phyloP scores from a whole-genome alignment of 2,329 filamentous ascomycete species.

The Aotearoamyces nothofagi region DNA sequence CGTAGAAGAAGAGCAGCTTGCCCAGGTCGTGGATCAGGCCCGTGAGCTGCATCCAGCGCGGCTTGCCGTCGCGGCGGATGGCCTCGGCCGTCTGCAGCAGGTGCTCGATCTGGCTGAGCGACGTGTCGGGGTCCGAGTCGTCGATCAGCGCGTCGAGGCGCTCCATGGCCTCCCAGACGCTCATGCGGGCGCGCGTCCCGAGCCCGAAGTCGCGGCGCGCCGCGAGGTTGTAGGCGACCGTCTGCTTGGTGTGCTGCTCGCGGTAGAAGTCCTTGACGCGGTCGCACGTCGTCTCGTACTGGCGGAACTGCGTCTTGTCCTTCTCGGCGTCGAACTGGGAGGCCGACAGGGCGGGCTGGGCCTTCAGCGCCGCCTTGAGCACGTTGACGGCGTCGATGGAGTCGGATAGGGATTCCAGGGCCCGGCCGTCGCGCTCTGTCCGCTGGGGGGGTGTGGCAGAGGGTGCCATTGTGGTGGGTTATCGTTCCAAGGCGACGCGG shows the following conservation, averaged over 20 bases:
- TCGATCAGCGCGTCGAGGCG: slow-evolving; percentile 81
- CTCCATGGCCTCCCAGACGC: slow-evolving; percentile 80
- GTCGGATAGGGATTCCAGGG: slow-evolving; percentile 25
- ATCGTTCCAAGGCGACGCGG: too few species aligned
- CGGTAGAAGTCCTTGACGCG: slow-evolving; percentile 75
- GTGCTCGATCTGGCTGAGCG: slow-evolving; percentile 75
- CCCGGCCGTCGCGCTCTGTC: neutral
- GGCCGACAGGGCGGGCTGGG: neutral
- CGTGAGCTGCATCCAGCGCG: slow-evolving; percentile 65
- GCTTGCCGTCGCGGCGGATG: slow-evolving; percentile 70
- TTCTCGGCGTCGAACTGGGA: slow-evolving; percentile 25
- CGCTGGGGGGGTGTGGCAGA: neutral
- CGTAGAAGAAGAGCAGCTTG: slow-evolving; percentile 66
- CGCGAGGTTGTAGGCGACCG: slow-evolving; percentile 64
- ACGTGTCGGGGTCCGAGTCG: slow-evolving; percentile 77
- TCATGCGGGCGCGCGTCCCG: slow-evolving; percentile 53
- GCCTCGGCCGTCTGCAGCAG: slow-evolving; percentile 75
- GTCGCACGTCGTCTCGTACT: slow-evolving; percentile 72
- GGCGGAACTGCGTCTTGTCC: slow-evolving; percentile 64
- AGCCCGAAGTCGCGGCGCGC: slow-evolving; percentile 56
- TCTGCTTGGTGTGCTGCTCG: slow-evolving; percentile 54
- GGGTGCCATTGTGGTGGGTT: slow-evolving; percentile 1
- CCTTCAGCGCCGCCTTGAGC: slow-evolving; percentile 39
- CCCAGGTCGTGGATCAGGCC: slow-evolving; percentile 65
- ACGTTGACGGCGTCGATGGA: slow-evolving; percentile 35